Percentiles rank a stretch among this genome's conserved stretches.
Evolutionary conservation across 2,329 filamentous ascomycete species (phyloP).

Genomic region (Colletotrichum sp.): DNA sequence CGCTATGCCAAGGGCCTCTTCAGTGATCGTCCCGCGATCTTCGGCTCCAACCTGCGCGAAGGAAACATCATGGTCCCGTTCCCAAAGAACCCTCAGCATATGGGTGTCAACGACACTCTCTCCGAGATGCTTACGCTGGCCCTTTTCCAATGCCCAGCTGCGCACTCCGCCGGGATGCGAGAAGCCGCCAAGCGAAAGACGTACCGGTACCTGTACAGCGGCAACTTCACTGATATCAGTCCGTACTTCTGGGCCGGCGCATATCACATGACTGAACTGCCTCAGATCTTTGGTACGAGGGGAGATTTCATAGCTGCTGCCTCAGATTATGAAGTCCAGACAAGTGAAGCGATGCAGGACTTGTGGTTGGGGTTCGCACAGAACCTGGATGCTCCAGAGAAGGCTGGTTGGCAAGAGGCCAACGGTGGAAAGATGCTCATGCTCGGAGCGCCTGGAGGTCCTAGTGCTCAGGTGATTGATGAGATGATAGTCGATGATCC

Average conservation of each 20-base stretch:
- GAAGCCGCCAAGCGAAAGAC: not conserved
- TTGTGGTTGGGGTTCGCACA: not conserved
- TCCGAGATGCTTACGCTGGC: not conserved
- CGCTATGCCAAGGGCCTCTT: conserved; percentile 39
- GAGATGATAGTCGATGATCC: not conserved
- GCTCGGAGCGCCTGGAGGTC: not conserved
- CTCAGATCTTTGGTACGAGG: conserved; percentile 33
- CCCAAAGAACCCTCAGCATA: not conserved
- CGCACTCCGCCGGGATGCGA: not conserved
- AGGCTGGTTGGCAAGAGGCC: not conserved
- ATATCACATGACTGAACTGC: conserved; percentile 32
- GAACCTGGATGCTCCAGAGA: not conserved
- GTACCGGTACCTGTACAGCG: conserved; percentile 29
- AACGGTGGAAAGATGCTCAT: not conserved
- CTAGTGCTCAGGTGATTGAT: not conserved
- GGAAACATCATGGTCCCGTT: not conserved
- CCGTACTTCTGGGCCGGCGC: conserved; percentile 28
- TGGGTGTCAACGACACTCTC: not conserved
- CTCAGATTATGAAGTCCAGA: not conserved
- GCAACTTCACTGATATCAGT: conserved; percentile 31
- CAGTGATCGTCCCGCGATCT: conserved; percentile 25
- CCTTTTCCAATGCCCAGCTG: not conserved
- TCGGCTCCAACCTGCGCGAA: not conserved
- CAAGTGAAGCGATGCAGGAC: not conserved
- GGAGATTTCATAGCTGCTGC: not conserved